phyloP scores from a whole-genome alignment of 495 filamentous ascomycete species.

The Umbilicaria muhlenbergii region DNA sequence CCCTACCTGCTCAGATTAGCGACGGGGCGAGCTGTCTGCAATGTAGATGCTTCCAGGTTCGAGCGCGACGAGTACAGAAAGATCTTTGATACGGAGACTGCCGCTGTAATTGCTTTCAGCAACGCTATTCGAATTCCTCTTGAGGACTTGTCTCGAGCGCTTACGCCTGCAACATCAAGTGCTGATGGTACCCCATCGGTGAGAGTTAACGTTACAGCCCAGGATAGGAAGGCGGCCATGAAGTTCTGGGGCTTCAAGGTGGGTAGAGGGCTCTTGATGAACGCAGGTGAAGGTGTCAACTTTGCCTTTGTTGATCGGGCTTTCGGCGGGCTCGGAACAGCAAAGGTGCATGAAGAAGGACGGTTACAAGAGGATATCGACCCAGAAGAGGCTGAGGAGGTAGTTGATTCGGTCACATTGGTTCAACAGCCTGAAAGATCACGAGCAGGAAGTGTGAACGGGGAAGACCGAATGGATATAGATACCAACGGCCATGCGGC shows the following conservation, averaged over 20 bases:
- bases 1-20: conserved; percentile 42
- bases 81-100: conserved; percentile 36
- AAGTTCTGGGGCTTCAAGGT: conserved; percentile 49
- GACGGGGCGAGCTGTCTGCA: conserved; percentile 28
- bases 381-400: conserved; percentile 24
- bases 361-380: conserved; percentile 30
- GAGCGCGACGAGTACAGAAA: conserved; percentile 36
- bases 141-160: conserved; percentile 29
- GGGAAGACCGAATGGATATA: neutral
- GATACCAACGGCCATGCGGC: too few species aligned
- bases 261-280: conserved; percentile 45
- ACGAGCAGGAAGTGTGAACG: neutral
- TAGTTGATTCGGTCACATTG: conserved; percentile 20
- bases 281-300: conserved; percentile 38
- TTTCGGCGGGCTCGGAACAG: conserved; percentile 40
- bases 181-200: conserved; percentile 8
- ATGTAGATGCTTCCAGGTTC: conserved; percentile 45
- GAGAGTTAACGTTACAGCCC: neutral
- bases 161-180: conserved; percentile 12
- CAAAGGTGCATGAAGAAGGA: conserved; percentile 20
- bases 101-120: conserved; percentile 40
- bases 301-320: conserved; percentile 44
- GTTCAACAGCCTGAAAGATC: conserved; percentile 11
- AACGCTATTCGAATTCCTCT: conserved; percentile 35
- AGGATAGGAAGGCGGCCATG: conserved; percentile 25